These are phyloP conservation scores for Microbotryum intermedium DNA, from an alignment of 1,284 basidiomycete species.

Conservation along the genomic window DNA sequence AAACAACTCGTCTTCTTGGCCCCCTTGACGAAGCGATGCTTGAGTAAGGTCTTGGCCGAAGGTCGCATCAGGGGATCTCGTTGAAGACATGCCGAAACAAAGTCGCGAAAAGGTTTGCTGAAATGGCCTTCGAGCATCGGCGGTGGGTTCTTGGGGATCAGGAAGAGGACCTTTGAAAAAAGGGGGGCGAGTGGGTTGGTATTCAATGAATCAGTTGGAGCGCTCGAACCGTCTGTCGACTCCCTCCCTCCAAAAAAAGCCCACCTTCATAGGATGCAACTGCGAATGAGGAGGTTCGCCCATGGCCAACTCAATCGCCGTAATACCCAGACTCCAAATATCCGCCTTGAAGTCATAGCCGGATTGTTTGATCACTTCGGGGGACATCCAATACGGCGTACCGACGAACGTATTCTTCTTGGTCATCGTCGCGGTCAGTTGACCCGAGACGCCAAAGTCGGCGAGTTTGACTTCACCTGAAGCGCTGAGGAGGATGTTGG, in stretches of 20 bases:
- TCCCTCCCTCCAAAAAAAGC: not conserved
- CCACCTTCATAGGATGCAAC: constrained; percentile 94
- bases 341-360: constrained; percentile 99
- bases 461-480: constrained; percentile 97
- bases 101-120: constrained; percentile 85
- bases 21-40: constrained; percentile 89
- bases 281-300: constrained; percentile 97
- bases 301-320: constrained; percentile 92
- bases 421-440: constrained; percentile 58
- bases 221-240: no score
- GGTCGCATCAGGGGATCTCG: constrained; percentile 75
- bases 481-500: constrained; percentile 87
- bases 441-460: constrained; percentile 98
- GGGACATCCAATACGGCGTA: constrained; percentile 92
- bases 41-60: constrained; percentile 83
- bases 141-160: constrained; percentile 95
- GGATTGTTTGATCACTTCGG: constrained; percentile 98
- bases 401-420: constrained; percentile 71
- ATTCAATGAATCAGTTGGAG: no score
- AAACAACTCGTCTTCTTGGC: constrained; percentile 90
- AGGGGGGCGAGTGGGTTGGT: no score
- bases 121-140: constrained; percentile 72
- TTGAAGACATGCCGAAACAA: constrained; percentile 84
- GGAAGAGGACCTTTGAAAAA: constrained; percentile 63
- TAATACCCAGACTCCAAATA: constrained; percentile 76